Percentiles rank a stretch among this genome's conserved stretches.
Evolutionary conservation across 2,329 filamentous ascomycete species (phyloP).

Genomic region (Aureobasidium leucospermi): DNA sequence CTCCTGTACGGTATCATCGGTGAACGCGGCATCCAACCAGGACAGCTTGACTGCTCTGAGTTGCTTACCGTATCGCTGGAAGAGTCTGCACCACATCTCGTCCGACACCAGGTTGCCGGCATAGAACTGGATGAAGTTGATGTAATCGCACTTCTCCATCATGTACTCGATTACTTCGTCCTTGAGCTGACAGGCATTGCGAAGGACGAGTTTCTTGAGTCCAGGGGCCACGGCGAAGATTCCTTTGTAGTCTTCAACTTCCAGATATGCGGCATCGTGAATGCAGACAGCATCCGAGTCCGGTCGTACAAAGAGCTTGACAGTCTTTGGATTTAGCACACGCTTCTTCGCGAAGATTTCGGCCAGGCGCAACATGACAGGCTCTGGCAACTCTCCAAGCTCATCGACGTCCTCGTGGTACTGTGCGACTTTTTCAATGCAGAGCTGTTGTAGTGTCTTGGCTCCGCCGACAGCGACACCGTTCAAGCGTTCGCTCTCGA

Average conservation of each 20-base stretch:
- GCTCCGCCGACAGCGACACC: conserved; percentile 59
- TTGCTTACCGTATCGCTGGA: conserved; percentile 56
- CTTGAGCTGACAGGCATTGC: conserved; percentile 88
- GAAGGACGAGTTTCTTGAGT: conserved; percentile 64
- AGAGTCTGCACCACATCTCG: conserved; percentile 63
- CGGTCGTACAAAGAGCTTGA: conserved; percentile 44
- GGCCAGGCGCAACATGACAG: conserved; percentile 50
- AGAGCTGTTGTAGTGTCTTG: conserved; percentile 60
- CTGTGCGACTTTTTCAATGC: conserved; percentile 56
- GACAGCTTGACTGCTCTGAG: conserved; percentile 69
- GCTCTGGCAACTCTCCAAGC: conserved; percentile 54
- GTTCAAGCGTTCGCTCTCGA: conserved; percentile 79
- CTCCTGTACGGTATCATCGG: conserved; percentile 59
- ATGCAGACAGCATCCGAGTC: conserved; percentile 51
- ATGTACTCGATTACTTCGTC: conserved; percentile 77
- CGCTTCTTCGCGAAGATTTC: conserved; percentile 59
- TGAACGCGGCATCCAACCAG: conserved; percentile 75
- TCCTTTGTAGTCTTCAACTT: conserved; percentile 66
- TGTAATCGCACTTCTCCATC: conserved; percentile 58
- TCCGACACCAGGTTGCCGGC: conserved; percentile 79
- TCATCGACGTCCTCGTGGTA: conserved; percentile 58
- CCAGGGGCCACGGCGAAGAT: conserved; percentile 70
- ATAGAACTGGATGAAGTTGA: conserved; percentile 72
- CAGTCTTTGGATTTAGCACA: conserved; percentile 45
- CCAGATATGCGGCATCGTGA: conserved; percentile 60